Evolutionary conservation across 2,329 filamentous ascomycete genomes (phyloP).

Genomic region (Fusarium mexicanum): DNA sequence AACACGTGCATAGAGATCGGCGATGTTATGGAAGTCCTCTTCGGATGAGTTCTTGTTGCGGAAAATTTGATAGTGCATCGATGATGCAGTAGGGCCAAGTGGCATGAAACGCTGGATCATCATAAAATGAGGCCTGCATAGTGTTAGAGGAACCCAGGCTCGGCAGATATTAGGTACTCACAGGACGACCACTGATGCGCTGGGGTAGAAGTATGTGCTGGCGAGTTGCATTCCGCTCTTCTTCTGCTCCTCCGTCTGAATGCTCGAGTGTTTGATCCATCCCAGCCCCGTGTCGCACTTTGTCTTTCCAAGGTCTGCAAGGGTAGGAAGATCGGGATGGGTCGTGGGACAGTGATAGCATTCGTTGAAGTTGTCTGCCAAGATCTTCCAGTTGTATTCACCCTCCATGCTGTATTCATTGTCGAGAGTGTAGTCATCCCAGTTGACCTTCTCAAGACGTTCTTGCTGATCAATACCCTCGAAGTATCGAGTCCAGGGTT

Average conservation of each 20-base stretch:
- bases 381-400: slow-evolving; percentile 68
- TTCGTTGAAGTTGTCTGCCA: slow-evolving; percentile 72
- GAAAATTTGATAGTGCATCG: slow-evolving; percentile 29
- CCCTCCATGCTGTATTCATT: slow-evolving; percentile 65
- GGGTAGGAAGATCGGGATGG: slow-evolving; percentile 25
- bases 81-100: slow-evolving; percentile 1
- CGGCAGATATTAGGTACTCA: not conserved
- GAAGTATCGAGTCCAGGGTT: slow-evolving; percentile 63
- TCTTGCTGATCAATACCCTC: slow-evolving; percentile 55
- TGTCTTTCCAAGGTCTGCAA: slow-evolving; percentile 26
- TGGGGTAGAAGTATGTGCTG: slow-evolving; percentile 33
- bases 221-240: slow-evolving; percentile 21
- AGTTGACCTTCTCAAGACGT: slow-evolving; percentile 50
- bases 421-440: slow-evolving; percentile 62
- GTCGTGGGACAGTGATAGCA: slow-evolving; percentile 35
- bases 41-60: slow-evolving; percentile 20
- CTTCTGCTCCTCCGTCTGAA: slow-evolving; percentile 24
- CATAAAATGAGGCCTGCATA: slow-evolving; percentile 21
- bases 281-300: slow-evolving; percentile 22
- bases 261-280: slow-evolving; percentile 28
- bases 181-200: slow-evolving; percentile 27
- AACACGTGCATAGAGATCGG: slow-evolving; percentile 17
- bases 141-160: not conserved
- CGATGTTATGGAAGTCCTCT: slow-evolving; percentile 1
- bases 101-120: slow-evolving; percentile 32